Base-by-base conservation (phyloP, 176 grass and related monocot species). In the Lolium multiflorum region DNA sequence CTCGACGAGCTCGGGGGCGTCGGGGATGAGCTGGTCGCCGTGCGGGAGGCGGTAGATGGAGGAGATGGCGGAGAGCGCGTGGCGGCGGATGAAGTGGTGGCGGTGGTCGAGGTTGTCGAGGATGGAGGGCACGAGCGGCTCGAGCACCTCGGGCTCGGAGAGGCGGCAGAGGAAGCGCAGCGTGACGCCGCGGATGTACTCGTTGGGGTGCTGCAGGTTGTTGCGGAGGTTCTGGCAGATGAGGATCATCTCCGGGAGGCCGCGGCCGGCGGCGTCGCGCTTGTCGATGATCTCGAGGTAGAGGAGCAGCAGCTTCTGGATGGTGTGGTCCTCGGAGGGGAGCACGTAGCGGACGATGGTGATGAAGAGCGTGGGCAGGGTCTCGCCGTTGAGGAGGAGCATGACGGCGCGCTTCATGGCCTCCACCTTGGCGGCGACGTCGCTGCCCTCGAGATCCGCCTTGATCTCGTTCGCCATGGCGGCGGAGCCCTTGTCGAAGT, bases 141-240 rank as follows among this genome's bases (percentile, higher is more conserved):
- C 92, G 11, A 98, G 84, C 61, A 98, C 74, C 82, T 95, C 92
- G 21, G 92, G 90, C 81, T 98, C 91, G 3, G 90, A 85, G 25
- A 98, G 54, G 56, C 92, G 83, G 70, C 95, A 95, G 51, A 95
- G 87, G 80, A 98, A 95, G 2, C 95, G 69, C 4, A 95, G 89
- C 10, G 91, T 93, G 71, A 85, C 89, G 46, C 91, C 91, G 49
- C 93, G 87, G 77, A 98, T 92, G 85, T 95, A 98, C 81, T 98
- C 95, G 51, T 98, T 98, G 73, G 93, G 82, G 82, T 90, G 87
- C 77, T 93, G 89, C 11, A 98, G 89, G 79, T 93, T 98, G 82
- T 98, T 95, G 76, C 89, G 92, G 48, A 98, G 80, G 70, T 98
- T 95, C 93, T 98, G 91, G 68, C 93, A 94, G 88, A 95, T 95